A percentile compares a stretch with the other conserved stretches of the same genome.
Conservation (phyloP, 2,329 filamentous ascomycete genomes). For the Macrophomina tecta region DNA sequence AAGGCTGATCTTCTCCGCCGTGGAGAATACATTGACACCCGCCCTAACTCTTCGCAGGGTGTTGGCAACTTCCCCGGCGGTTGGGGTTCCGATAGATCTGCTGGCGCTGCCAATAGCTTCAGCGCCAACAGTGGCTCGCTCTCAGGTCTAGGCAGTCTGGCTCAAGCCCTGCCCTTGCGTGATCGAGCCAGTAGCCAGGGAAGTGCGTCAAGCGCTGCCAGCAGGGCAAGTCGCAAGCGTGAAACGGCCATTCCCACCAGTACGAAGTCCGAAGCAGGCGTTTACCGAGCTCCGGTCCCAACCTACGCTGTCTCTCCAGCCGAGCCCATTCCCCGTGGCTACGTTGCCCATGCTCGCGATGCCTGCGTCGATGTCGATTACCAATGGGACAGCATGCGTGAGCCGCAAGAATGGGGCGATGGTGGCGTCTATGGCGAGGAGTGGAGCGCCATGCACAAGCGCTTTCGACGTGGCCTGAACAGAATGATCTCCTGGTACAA, state of each 20-base stretch:
- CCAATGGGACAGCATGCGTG: conserved; percentile 91
- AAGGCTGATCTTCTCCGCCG: conserved; percentile 84
- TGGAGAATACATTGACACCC: conserved; percentile 66
- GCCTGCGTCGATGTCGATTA: conserved; percentile 87
- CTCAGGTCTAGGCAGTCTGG: conserved; percentile 42
- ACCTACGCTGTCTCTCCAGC: conserved; percentile 82
- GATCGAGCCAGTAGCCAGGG: conserved; percentile 55
- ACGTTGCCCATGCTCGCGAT: conserved; percentile 88
- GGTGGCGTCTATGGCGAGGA: conserved; percentile 90
- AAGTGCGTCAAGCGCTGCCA: conserved; percentile 35
- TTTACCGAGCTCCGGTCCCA: conserved; percentile 77
- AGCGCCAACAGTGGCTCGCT: conserved; percentile 33
- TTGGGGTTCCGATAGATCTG: conserved; percentile 51
- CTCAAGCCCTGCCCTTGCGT: conserved; percentile 47
- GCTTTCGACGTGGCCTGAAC: conserved; percentile 81
- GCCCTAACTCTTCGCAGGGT: conserved; percentile 44
- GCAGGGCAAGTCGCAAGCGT: conserved; percentile 36
- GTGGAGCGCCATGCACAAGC: conserved; percentile 93
- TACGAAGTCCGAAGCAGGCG: conserved; percentile 34
- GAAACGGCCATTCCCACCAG: conserved; percentile 34
- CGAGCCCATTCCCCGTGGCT: conserved; percentile 83
- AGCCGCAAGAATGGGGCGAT: conserved; percentile 80
- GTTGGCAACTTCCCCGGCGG: conserved; percentile 61
- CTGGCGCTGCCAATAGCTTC: conserved; percentile 32
- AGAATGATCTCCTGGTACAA: conserved; percentile 84